These are phyloP conservation scores for Daphne laureola DNA, from an alignment of 441 rosid genomes.

Conservation along the genomic window DNA sequence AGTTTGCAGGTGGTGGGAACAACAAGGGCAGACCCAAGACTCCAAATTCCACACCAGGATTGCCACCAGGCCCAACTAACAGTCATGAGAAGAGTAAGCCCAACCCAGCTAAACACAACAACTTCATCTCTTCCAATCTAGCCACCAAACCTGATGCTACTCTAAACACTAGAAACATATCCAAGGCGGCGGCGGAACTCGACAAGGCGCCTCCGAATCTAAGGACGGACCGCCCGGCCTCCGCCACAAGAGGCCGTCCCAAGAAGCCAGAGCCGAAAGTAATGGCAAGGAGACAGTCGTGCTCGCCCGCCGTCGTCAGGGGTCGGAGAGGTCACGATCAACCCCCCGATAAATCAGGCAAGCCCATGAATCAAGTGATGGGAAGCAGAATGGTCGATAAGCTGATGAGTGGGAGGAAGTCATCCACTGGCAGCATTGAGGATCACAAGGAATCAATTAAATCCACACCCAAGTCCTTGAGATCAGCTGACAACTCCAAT, in stretches of 20 bases:
- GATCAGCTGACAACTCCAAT: constrained; percentile 16
- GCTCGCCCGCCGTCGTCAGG: constrained; percentile 36
- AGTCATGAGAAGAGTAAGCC: constrained; percentile 9
- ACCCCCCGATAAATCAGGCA: constrained; percentile 3
- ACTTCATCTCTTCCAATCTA: constrained; percentile 5
- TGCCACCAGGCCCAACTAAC: constrained; percentile 12
- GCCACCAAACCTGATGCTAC: background rate
- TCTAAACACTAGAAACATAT: constrained; percentile 10
- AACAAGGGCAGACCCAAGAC: constrained; percentile 15
- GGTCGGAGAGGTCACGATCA: constrained; percentile 27
- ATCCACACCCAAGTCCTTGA: background rate
- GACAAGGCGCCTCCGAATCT: constrained; percentile 31
- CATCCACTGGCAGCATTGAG: constrained; percentile 15
- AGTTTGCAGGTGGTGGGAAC: too few relatives aligned
- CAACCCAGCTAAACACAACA: background rate
- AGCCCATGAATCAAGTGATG: constrained; percentile 18
- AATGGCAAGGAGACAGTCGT: constrained; percentile 29
- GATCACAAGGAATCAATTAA: constrained; percentile 16
- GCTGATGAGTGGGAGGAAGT: constrained; percentile 45
- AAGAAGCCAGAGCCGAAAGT: constrained; percentile 9
- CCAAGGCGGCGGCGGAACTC: constrained; percentile 21
- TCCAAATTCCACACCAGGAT: constrained; percentile 19
- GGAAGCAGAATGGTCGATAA: constrained; percentile 57
- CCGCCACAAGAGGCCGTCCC: constrained; percentile 33
- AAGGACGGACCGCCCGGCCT: constrained; percentile 26